These are phyloP conservation scores for Epicoccum sorghinum DNA, from an alignment of 2,329 filamentous ascomycete species.

Conservation along the genomic window DNA sequence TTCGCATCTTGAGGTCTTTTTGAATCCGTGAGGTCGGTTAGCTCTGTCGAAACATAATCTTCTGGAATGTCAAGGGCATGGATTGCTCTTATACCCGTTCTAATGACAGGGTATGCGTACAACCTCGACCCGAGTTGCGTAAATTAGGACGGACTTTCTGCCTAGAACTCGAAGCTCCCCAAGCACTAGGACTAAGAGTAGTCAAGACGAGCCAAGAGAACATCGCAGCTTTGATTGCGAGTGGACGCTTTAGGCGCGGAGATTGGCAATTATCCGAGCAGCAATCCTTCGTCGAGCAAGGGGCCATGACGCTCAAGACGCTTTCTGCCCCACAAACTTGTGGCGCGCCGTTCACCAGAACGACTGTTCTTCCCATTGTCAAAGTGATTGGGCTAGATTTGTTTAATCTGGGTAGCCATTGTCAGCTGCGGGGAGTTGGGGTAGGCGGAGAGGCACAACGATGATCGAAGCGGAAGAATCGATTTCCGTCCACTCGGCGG, in stretches of 20 bases:
- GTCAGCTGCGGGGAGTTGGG: background rate
- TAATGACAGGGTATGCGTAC: background rate
- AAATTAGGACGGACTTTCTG: slow-evolving; percentile 1
- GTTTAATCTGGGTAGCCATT: no score
- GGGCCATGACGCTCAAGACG: background rate
- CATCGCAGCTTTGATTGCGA: slow-evolving; percentile 14
- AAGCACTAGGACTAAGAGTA: slow-evolving; percentile 30
- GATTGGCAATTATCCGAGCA: slow-evolving; percentile 1
- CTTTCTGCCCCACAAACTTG: background rate
- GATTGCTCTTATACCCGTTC: slow-evolving; percentile 9
- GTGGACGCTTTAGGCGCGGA: background rate
- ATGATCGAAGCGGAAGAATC: slow-evolving; percentile 6
- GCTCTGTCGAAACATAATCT: background rate
- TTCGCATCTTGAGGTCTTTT: slow-evolving; percentile 2
- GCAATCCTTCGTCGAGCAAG: background rate
- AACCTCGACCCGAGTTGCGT: background rate
- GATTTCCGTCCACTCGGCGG: slow-evolving; percentile 6
- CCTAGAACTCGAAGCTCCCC: slow-evolving; percentile 18
- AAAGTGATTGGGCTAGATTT: no score
- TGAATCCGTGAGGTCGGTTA: background rate
- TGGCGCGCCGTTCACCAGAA: background rate
- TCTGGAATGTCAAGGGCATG: background rate
- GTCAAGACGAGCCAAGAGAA: slow-evolving; percentile 19
- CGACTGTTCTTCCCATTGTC: no score
- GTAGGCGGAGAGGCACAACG: background rate